Evolutionary conservation across 2,329 filamentous ascomycete genomes (phyloP).

Genomic region (Diaporthe caulivora): DNA sequence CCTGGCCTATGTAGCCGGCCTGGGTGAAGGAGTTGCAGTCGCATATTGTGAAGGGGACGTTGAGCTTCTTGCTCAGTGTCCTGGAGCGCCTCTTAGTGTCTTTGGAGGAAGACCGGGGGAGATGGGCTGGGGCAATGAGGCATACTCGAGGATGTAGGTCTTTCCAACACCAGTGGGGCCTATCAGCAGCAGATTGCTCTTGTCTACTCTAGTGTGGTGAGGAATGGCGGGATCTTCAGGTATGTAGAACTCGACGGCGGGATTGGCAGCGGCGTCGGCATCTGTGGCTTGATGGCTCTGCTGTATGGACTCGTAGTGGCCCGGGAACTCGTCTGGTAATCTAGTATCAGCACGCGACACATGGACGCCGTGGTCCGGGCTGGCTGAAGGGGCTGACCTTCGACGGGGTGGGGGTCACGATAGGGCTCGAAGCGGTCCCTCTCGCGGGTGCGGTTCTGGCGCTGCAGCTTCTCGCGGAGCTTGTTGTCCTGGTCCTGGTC

Average conservation of each 20-base stretch:
- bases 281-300: slow-evolving; percentile 50
- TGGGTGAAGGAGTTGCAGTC: slow-evolving; percentile 97
- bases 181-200: slow-evolving; percentile 92
- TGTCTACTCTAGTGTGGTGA: slow-evolving; percentile 82
- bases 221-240: slow-evolving; percentile 59
- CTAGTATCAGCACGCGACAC: slow-evolving; percentile 50
- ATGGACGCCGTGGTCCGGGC: slow-evolving; percentile 42
- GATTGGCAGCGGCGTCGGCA: slow-evolving; percentile 30
- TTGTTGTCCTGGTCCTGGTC: slow-evolving; percentile 77
- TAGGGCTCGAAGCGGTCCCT: slow-evolving; percentile 64
- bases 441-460: slow-evolving; percentile 79
- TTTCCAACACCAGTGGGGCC: slow-evolving; percentile 97
- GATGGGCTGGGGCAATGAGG: not conserved
- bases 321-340: slow-evolving; percentile 66
- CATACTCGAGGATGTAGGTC: slow-evolving; percentile 86
- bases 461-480: slow-evolving; percentile 72
- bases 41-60: slow-evolving; percentile 94
- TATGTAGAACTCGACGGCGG: slow-evolving; percentile 57
- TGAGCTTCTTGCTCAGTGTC: slow-evolving; percentile 91
- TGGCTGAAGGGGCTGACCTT: slow-evolving; percentile 69
- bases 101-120: not conserved
- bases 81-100: slow-evolving; percentile 57
- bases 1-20: slow-evolving; percentile 96
- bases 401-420: slow-evolving; percentile 77
- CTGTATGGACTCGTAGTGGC: slow-evolving; percentile 62